These are phyloP conservation scores for Chlamydomonas schloesseri DNA, from an alignment of 139 green algal genomes.

Conservation along the genomic window DNA sequence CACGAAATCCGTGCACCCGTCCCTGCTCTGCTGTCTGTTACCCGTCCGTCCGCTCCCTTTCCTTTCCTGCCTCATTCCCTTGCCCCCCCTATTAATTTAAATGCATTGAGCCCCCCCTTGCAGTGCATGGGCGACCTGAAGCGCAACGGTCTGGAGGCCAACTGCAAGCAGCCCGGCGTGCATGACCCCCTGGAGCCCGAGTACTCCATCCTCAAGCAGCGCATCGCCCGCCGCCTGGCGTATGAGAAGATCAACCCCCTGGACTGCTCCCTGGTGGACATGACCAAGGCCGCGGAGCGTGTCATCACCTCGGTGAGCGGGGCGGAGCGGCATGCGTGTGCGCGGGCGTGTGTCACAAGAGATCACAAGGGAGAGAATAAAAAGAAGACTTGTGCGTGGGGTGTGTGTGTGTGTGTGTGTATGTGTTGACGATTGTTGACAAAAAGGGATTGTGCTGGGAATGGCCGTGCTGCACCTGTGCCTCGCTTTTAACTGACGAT, in stretches of 20 bases:
- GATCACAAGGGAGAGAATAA: too few relatives aligned
- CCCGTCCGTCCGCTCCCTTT: not conserved
- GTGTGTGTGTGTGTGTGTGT: too few relatives aligned
- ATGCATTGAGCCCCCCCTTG: not conserved
- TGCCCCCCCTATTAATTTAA: too few relatives aligned
- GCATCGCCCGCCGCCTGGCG: constrained; percentile 77
- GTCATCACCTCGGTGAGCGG: constrained; percentile 79
- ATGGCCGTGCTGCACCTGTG: not conserved
- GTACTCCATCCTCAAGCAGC: constrained; percentile 90
- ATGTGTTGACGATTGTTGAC: too few relatives aligned
- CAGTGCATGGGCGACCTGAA: constrained; percentile 54
- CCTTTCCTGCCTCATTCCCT: too few relatives aligned
- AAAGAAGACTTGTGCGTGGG: too few relatives aligned
- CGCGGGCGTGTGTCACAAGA: too few relatives aligned
- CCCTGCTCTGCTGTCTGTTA: too few relatives aligned
- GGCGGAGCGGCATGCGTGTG: too few relatives aligned
- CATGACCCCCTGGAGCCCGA: constrained; percentile 89
- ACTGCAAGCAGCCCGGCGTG: constrained; percentile 65
- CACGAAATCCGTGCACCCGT: too few relatives aligned
- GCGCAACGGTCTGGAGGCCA: constrained; percentile 61
- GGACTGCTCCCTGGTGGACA: constrained; percentile 72
- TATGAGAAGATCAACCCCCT: constrained; percentile 54
- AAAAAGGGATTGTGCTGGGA: not conserved
- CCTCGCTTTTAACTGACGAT: not conserved
- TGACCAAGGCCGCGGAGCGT: constrained; percentile 85